phyloP scores from a whole-genome alignment of 805 yeast genomes.

The Yarrowia osloensis region DNA sequence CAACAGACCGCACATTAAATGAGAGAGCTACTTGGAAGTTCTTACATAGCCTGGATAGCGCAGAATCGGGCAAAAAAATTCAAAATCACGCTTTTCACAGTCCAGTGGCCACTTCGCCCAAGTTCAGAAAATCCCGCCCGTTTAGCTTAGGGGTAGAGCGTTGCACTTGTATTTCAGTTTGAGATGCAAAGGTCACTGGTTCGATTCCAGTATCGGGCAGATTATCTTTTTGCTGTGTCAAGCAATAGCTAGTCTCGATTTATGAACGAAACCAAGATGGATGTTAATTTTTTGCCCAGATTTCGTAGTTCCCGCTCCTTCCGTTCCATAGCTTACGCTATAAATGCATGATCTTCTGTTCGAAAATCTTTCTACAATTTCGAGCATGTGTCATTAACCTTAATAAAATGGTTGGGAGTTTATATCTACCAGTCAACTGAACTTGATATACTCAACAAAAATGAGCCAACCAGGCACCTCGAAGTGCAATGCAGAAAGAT shows the following conservation, averaged over 20 bases:
- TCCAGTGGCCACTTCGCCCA: not conserved
- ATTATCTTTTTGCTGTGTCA: not conserved
- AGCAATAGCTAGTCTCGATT: too few species aligned
- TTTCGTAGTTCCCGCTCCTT: too few species aligned
- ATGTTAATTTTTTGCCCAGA: too few species aligned
- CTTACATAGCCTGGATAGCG: too few species aligned
- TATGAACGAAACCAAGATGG: not conserved
- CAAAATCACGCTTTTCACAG: not conserved
- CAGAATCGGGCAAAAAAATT: not conserved
- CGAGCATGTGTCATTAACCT: too few species aligned
- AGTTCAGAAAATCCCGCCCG: not conserved
- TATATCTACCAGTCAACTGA: too few species aligned
- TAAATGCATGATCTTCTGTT: too few species aligned
- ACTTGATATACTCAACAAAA: too few species aligned
- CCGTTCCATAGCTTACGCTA: not conserved
- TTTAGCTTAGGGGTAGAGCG: conserved; percentile 28
- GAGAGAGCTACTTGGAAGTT: too few species aligned
- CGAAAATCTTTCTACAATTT: too few species aligned
- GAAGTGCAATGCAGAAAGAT: not conserved
- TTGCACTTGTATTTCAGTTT: conserved; percentile 21
- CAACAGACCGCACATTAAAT: too few species aligned
- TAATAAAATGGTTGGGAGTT: too few species aligned
- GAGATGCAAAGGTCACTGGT: conserved; percentile 29
- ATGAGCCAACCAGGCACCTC: not conserved
- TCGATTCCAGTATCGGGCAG: conserved; percentile 29